A percentile compares a stretch with the other conserved stretches of the same genome.
Conservation (phyloP, 78 protist species). For the Cavenderia fasciculata region DNA sequence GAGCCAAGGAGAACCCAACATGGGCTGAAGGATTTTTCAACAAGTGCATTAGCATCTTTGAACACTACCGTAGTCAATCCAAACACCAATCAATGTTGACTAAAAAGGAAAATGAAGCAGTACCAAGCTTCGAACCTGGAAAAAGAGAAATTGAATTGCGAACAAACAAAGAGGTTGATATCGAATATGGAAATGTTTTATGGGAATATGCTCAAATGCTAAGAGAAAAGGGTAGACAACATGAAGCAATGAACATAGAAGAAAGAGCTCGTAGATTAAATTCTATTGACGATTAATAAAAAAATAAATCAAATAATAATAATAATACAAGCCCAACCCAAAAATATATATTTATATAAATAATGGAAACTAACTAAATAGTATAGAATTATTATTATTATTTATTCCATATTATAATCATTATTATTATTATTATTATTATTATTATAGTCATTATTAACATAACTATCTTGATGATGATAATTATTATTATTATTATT, state of each 20-base stretch:
- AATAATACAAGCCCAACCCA: neutral
- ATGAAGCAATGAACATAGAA: conserved; percentile 57
- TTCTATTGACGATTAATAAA: conserved; percentile 46
- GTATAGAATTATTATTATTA: neutral
- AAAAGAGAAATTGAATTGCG: conserved; percentile 63
- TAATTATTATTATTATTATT: neutral
- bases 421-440: too few species aligned
- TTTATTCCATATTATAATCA: neutral
- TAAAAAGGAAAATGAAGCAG: neutral
- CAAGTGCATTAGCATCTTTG: conserved; percentile 61
- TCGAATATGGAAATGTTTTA: conserved; percentile 66
- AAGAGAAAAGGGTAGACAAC: conserved; percentile 32
- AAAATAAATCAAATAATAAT: neutral
- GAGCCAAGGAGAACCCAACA: conserved; percentile 10
- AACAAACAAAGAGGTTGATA: conserved; percentile 52
- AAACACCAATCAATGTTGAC: neutral
- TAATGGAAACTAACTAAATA: neutral
- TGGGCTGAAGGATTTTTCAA: conserved; percentile 73
- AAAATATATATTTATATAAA: too few species aligned
- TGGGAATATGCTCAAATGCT: conserved; percentile 77
- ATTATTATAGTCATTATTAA: neutral
- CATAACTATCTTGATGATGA: neutral
- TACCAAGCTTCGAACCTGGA: conserved; percentile 5
- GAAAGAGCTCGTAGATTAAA: conserved; percentile 55
- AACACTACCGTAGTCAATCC: conserved; percentile 23